Percentiles rank a stretch among this genome's conserved stretches.
Conservation (phyloP, 805 yeast species). For the Candida stauntonica region DNA sequence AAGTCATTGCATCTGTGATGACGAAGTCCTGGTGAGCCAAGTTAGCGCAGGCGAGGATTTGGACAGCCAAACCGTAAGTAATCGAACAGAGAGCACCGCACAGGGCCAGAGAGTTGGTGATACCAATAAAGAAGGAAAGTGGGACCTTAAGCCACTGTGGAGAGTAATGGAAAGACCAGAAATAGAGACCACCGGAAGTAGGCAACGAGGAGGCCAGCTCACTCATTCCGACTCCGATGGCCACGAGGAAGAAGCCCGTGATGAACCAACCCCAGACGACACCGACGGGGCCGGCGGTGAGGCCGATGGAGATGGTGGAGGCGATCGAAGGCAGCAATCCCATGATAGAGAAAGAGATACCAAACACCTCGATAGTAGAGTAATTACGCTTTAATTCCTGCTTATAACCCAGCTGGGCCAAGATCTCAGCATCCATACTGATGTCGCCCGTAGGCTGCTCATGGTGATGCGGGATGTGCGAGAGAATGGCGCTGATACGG, state of each 20-base stretch:
- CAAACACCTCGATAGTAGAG: conserved; percentile 56
- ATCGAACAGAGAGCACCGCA: conserved; percentile 66
- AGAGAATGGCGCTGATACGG: not conserved
- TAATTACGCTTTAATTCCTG: conserved; percentile 58
- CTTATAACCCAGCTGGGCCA: conserved; percentile 50
- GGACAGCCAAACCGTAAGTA: conserved; percentile 64
- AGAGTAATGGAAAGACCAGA: conserved; percentile 62
- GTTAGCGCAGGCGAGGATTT: conserved; percentile 47
- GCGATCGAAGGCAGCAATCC: conserved; percentile 61
- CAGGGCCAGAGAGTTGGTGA: conserved; percentile 61
- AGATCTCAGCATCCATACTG: conserved; percentile 9
- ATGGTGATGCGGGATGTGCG: conserved; percentile 1
- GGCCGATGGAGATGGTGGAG: conserved; percentile 30
- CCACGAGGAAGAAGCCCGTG: conserved; percentile 49
- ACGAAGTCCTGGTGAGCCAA: conserved; percentile 42
- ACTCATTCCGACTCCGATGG: conserved; percentile 58
- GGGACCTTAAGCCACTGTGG: conserved; percentile 48
- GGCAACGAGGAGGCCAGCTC: conserved; percentile 67
- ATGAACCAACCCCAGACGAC: conserved; percentile 73
- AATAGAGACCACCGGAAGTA: conserved; percentile 70
- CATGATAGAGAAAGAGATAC: conserved; percentile 63
- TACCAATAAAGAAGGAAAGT: conserved; percentile 59
- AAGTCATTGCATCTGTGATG: conserved; percentile 48
- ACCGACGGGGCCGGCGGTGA: conserved; percentile 49
- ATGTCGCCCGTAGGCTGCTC: not conserved